Evolutionary conservation across 75 land plant genomes (phyloP).

Genomic region (Sequoia sempervirens): DNA sequence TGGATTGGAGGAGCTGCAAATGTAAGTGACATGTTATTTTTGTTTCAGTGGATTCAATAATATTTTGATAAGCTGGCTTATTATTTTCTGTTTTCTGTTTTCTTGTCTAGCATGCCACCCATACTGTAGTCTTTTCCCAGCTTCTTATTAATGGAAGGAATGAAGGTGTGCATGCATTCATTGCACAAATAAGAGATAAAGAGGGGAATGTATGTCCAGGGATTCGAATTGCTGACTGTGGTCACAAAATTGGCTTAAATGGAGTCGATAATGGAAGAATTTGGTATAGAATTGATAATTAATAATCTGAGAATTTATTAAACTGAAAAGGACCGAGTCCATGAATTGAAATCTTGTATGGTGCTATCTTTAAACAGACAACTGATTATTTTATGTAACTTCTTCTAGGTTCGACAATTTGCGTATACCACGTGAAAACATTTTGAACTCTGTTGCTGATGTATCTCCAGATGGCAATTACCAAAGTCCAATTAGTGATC

Average conservation of each 20-base stretch:
- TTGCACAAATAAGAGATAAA: conserved; percentile 78
- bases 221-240: conserved; percentile 90
- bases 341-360: conserved; percentile 5
- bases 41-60: neutral
- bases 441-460: conserved; percentile 94
- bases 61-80: neutral
- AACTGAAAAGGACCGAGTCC: neutral
- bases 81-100: neutral
- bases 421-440: conserved; percentile 82
- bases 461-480: conserved; percentile 82
- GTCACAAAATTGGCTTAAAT: conserved; percentile 94
- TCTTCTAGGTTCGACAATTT: conserved; percentile 84
- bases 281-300: conserved; percentile 43
- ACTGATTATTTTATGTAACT: conserved; percentile 1
- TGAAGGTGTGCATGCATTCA: conserved; percentile 95
- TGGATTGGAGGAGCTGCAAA: conserved; percentile 99
- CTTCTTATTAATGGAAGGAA: conserved; percentile 69
- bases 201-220: conserved; percentile 70
- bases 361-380: neutral
- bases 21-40: conserved; percentile 30
- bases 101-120: conserved; percentile 83
- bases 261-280: conserved; percentile 98
- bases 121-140: conserved; percentile 87
- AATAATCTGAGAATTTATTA: neutral
- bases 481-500: conserved; percentile 69